These are phyloP conservation scores for Scedosporium apiospermum DNA, from an alignment of 2,329 filamentous ascomycete genomes.

Conservation along the genomic window DNA sequence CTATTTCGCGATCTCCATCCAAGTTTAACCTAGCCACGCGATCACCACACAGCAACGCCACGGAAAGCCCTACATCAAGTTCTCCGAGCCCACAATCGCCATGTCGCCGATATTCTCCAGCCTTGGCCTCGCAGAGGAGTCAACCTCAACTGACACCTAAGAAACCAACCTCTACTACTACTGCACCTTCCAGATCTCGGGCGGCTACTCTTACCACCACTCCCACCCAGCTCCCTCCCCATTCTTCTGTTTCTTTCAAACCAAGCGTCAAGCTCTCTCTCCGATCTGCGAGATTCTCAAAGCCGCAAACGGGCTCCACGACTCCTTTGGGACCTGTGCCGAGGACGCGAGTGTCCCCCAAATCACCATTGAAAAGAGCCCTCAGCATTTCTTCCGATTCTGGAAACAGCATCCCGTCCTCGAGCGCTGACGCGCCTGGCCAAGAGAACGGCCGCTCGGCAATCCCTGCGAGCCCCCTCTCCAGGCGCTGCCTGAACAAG, in stretches of 20 bases:
- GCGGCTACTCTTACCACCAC: slow-evolving; percentile 2
- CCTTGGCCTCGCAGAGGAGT: slow-evolving; percentile 7
- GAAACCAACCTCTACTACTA: background rate
- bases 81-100: slow-evolving; percentile 43
- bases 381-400: slow-evolving; percentile 61
- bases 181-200: background rate
- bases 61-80: slow-evolving; percentile 43
- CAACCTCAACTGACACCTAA: slow-evolving; percentile 1
- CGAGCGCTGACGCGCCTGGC: slow-evolving; percentile 15
- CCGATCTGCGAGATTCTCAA: slow-evolving; percentile 52
- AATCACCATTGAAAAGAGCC: slow-evolving; percentile 72
- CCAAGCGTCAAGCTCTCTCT: slow-evolving; percentile 58
- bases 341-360: slow-evolving; percentile 61
- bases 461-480: slow-evolving; percentile 26
- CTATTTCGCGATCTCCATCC: slow-evolving; percentile 86
- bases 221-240: slow-evolving; percentile 15
- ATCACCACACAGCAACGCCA: slow-evolving; percentile 1
- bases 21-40: slow-evolving; percentile 45
- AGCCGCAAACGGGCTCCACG: slow-evolving; percentile 31
- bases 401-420: slow-evolving; percentile 52
- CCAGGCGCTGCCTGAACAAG: slow-evolving; percentile 38
- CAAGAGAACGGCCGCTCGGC: slow-evolving; percentile 29
- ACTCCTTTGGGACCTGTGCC: slow-evolving; percentile 44
- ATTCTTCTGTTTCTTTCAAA: background rate
- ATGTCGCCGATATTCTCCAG: slow-evolving; percentile 29